Percentiles rank a stretch among this genome's conserved stretches.
These are phyloP conservation scores for Polytrichum commune DNA, from an alignment of 225 moss, liverwort and hornwort species.

Conservation along the genomic window DNA sequence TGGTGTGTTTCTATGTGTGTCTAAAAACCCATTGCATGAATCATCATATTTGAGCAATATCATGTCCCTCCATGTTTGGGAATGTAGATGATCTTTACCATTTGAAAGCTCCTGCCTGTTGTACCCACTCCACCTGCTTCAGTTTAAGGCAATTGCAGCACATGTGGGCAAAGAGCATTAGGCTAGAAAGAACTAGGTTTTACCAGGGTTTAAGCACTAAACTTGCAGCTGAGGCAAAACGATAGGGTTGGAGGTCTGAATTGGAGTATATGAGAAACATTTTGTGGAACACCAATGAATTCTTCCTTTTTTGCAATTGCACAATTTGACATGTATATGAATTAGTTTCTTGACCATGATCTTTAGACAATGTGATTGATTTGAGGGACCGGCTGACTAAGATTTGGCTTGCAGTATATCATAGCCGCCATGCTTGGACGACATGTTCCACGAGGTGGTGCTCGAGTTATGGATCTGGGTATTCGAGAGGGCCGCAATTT, in stretches of 20 bases:
- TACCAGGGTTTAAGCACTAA: background rate
- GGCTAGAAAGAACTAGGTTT: background rate
- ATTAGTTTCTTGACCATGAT: too few species aligned
- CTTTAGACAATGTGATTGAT: too few species aligned
- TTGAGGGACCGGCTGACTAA: too few species aligned
- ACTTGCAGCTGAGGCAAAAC: background rate
- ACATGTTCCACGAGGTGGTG: constrained; percentile 90
- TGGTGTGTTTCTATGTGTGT: background rate
- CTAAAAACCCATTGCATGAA: background rate
- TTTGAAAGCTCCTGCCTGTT: too few species aligned
- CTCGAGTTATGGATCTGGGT: constrained; percentile 75
- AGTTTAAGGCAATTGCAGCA: too few species aligned
- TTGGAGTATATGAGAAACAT: too few species aligned
- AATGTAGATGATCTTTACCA: too few species aligned
- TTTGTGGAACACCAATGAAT: too few species aligned
- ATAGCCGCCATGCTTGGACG: constrained; percentile 88
- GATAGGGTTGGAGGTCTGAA: background rate
- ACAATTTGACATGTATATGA: too few species aligned
- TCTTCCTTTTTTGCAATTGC: too few species aligned
- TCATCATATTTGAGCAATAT: background rate
- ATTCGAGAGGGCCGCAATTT: constrained; percentile 93
- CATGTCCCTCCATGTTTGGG: too few species aligned
- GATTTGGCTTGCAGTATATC: constrained; percentile 65
- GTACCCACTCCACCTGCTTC: too few species aligned
- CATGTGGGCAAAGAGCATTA: background rate